phyloP scores from a whole-genome alignment of 345 rosid species.

The Eucalyptus cloeziana region DNA sequence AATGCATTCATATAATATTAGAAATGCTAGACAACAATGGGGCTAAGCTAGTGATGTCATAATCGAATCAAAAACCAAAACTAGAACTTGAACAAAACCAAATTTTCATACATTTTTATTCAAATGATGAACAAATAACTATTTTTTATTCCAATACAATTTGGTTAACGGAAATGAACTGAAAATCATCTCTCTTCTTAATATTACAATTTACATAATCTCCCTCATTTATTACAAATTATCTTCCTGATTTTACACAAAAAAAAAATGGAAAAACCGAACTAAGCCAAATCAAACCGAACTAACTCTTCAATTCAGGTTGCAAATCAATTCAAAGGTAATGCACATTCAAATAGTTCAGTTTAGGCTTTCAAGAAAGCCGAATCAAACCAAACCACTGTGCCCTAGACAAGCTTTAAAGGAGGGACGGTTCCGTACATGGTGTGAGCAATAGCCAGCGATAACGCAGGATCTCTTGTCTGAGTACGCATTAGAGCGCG shows the following conservation, averaged over 20 bases:
- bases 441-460: not conserved
- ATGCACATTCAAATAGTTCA: not conserved
- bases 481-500: not conserved
- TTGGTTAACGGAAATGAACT: too few species aligned
- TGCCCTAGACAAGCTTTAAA: not conserved
- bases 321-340: not conserved
- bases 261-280: accelerated
- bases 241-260: not conserved
- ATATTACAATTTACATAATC: not conserved
- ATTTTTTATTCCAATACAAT: too few species aligned
- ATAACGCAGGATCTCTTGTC: not conserved
- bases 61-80: too few species aligned
- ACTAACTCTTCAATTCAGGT: not conserved
- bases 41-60: accelerated
- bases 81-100: too few species aligned
- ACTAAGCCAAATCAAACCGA: not conserved
- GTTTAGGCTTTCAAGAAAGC: not conserved
- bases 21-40: not conserved
- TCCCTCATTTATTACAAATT: not conserved
- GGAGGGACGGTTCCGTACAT: not conserved
- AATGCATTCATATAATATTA: not conserved
- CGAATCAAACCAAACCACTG: not conserved
- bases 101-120: not conserved
- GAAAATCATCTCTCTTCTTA: not conserved
- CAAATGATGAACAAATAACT: too few species aligned